Evolutionary conservation across 805 yeast genomes (phyloP), one percentile per base, ranked within the genome.

Genomic region (Yamadazyma akitaensis): DNA sequence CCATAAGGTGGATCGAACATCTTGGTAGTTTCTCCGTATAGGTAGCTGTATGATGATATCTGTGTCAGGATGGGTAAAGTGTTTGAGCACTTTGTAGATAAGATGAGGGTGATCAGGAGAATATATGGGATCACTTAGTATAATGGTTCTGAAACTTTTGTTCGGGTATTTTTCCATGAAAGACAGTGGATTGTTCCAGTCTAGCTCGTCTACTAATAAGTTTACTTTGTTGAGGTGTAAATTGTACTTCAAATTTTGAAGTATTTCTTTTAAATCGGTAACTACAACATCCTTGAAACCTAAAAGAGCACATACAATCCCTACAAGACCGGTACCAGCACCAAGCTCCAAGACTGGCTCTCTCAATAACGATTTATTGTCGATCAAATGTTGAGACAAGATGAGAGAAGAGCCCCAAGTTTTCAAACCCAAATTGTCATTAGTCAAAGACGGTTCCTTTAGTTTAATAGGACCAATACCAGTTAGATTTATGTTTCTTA

Each of bases 331-430:
- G 0, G 99, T 94, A 0, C 99, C 99, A 0, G 98, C 75, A 0
- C 99, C 99, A n/a, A 94, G 67, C 57, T 92, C 99, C 25, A 87
- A 61, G 0, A 83, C 61, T 0, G 66, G 62, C 17, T 57, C 63
- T 13, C 40, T 19, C 2, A 65, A 51, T 25, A 60, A 60, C 5
- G 43, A 32, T 1, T 50, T 41, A n/a, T 51, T 19, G 24, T 61
- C 54, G 5, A 75, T 61, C 3, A 88, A 60, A 21, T 85, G 64
- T 30, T 75, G 68, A 2, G 94, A 76, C 19, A 94, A 66, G 5
- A 88, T 75, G 21, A 86, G 66, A 0, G 97, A 81, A 0, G 97
- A 86, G 0, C 98, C 99, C 99, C 99, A 92, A 0, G 99, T 92
- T 51, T 92, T 89, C 61, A 89, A 73, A 0, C 99, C 99, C 18